Evolutionary conservation across 768 basidiomycete genomes (phyloP).

Genomic region (Plicaturopsis crispa): DNA sequence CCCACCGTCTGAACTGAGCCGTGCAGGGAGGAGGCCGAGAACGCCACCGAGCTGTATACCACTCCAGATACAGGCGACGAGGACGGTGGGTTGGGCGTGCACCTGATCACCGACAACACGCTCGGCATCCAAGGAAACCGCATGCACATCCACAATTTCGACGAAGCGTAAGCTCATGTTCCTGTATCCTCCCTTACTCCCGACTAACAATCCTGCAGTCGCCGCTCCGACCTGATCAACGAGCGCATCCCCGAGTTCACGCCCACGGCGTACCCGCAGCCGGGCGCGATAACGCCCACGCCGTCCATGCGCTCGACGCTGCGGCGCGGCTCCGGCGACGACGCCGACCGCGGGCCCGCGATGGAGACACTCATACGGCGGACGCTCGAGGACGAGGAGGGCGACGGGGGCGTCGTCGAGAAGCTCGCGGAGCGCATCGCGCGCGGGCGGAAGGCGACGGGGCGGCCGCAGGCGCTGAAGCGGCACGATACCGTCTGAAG

Average conservation of each 20-base stretch:
- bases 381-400: conserved; percentile 52
- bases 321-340: conserved; percentile 33
- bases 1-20: conserved; percentile 1
- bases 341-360: conserved; percentile 34
- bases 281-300: conserved; percentile 44
- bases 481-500: conserved; percentile 54
- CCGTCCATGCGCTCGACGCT: conserved; percentile 69
- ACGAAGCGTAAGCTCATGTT: conserved; percentile 55
- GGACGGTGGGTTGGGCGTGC: conserved; percentile 41
- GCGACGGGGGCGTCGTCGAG: conserved; percentile 47
- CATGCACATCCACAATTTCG: conserved; percentile 65
- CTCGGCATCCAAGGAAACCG: too few relatives aligned
- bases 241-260: conserved; percentile 64
- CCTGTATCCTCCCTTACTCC: conserved; percentile 1
- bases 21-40: conserved; percentile 71
- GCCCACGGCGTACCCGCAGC: conserved; percentile 15
- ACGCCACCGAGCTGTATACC: conserved; percentile 55
- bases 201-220: conserved; percentile 28
- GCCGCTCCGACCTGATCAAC: conserved; percentile 65
- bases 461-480: conserved; percentile 48
- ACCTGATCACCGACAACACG: conserved; percentile 54
- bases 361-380: conserved; percentile 64
- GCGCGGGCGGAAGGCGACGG: conserved; percentile 34
- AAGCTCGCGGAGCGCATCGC: conserved; percentile 58
- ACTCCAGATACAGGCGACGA: conserved; percentile 22